Conservation (phyloP, 306 rosid species). For the Ochetophila trinervis region DNA sequence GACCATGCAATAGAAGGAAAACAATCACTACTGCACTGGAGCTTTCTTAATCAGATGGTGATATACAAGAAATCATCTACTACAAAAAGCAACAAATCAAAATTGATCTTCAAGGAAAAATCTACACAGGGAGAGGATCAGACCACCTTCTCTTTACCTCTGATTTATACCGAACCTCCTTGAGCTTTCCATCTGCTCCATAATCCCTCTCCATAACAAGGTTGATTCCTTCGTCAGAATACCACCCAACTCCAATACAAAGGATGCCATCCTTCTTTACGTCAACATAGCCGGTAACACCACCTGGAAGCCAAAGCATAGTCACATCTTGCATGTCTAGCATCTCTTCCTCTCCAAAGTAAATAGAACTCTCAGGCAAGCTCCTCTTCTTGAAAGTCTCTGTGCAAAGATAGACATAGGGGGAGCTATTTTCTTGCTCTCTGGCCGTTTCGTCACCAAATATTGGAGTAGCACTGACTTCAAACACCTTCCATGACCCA, state of each 20-base stretch:
- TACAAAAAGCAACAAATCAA: not conserved
- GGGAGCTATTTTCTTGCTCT: constrained; percentile 30
- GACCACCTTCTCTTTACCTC: constrained; percentile 87
- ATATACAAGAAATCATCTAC: not conserved
- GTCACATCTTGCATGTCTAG: constrained; percentile 72
- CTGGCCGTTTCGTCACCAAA: constrained; percentile 38
- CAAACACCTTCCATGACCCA: constrained; percentile 93
- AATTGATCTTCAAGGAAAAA: not conserved
- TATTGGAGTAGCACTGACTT: constrained; percentile 77
- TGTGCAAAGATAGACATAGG: constrained; percentile 66
- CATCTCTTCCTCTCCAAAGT: constrained; percentile 81
- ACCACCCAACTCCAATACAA: constrained; percentile 94
- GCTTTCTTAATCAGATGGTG: not conserved
- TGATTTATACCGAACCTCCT: constrained; percentile 70
- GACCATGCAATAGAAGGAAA: not conserved
- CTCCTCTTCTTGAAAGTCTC: constrained; percentile 70
- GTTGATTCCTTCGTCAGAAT: constrained; percentile 90
- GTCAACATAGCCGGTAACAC: constrained; percentile 75
- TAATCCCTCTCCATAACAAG: constrained; percentile 97
- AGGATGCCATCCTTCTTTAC: constrained; percentile 72
- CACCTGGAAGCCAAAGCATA: constrained; percentile 91
- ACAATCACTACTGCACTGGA: not conserved
- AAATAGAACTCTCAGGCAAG: constrained; percentile 47
- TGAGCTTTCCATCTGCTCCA: constrained; percentile 83
- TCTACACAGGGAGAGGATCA: constrained; percentile 40